Conservation (phyloP, 2,329 filamentous ascomycete genomes). For the Pseudofabraea citricarpa region DNA sequence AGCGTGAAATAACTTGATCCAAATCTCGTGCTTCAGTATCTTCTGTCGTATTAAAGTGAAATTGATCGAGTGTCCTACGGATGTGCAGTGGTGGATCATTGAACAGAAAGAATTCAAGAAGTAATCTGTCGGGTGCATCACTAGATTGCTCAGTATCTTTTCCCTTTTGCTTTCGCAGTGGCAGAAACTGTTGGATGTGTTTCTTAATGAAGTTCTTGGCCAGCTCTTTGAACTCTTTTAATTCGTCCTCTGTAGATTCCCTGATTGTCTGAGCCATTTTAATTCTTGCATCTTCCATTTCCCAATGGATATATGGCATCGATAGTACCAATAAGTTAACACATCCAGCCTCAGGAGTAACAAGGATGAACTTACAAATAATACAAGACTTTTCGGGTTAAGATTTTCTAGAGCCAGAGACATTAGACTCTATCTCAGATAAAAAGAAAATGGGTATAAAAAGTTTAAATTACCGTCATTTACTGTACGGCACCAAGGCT, state of each 20-base stretch:
- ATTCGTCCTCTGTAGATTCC: conserved; percentile 3
- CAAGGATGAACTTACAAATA: background rate
- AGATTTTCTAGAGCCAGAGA: too few species aligned
- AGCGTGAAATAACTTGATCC: conserved; percentile 18
- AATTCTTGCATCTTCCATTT: conserved; percentile 12
- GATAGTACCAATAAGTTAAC: background rate
- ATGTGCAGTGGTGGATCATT: conserved; percentile 33
- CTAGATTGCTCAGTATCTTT: too few species aligned
- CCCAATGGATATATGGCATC: conserved; percentile 26
- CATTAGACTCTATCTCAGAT: too few species aligned
- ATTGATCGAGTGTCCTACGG: conserved; percentile 40
- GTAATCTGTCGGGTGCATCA: too few species aligned
- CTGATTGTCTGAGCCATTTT: conserved; percentile 11
- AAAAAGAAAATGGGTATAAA: background rate
- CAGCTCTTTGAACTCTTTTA: conserved; percentile 1
- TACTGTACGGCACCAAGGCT: background rate
- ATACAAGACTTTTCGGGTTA: background rate
- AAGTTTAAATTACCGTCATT: background rate
- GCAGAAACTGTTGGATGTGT: conserved; percentile 1
- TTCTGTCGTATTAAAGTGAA: conserved; percentile 34
- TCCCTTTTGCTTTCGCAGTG: conserved; percentile 20
- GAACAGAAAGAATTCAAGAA: conserved; percentile 14
- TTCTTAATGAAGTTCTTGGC: conserved; percentile 1
- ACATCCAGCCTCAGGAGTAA: background rate
- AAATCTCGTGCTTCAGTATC: conserved; percentile 32